A percentile compares a stretch with the other conserved stretches of the same genome.
Evolutionary conservation across 2,329 filamentous ascomycete genomes (phyloP).

Genomic region (Beauveria caledonica): DNA sequence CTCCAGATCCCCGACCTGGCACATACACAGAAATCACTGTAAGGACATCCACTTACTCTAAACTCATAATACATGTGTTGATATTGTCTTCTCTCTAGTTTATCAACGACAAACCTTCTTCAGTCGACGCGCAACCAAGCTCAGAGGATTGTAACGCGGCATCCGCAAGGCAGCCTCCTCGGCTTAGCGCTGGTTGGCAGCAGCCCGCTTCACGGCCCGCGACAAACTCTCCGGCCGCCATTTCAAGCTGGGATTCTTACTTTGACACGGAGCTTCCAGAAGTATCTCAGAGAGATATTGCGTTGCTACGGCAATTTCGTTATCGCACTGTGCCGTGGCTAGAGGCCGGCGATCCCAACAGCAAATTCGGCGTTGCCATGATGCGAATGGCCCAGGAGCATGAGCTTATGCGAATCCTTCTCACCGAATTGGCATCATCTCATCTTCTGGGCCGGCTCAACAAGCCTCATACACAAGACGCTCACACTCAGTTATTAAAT

Average conservation of each 20-base stretch:
- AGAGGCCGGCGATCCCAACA: conserved; percentile 14
- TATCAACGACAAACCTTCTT: neutral
- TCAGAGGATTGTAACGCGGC: neutral
- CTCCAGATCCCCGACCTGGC: neutral
- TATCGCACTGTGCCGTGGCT: conserved; percentile 18
- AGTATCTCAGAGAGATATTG: conserved; percentile 7
- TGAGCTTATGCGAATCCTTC: conserved; percentile 2
- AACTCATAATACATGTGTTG: neutral
- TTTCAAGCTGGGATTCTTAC: conserved; percentile 16
- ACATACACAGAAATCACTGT: conserved; percentile 13
- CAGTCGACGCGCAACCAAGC: neutral
- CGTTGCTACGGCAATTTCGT: conserved; percentile 15
- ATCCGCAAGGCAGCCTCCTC: neutral
- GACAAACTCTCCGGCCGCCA: neutral
- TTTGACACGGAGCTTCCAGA: conserved; percentile 12
- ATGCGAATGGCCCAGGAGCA: conserved; percentile 15
- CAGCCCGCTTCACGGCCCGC: neutral
- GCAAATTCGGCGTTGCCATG: conserved; percentile 13
- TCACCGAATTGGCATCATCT: conserved; percentile 10
- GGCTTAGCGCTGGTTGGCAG: neutral
- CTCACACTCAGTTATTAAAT: neutral
- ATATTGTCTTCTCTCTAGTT: neutral
- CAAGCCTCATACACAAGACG: neutral
- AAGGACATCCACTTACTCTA: neutral
- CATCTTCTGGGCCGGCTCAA: neutral